Evolutionary conservation across 768 basidiomycete species (phyloP).

Genomic region (Pleurotus platypus): DNA sequence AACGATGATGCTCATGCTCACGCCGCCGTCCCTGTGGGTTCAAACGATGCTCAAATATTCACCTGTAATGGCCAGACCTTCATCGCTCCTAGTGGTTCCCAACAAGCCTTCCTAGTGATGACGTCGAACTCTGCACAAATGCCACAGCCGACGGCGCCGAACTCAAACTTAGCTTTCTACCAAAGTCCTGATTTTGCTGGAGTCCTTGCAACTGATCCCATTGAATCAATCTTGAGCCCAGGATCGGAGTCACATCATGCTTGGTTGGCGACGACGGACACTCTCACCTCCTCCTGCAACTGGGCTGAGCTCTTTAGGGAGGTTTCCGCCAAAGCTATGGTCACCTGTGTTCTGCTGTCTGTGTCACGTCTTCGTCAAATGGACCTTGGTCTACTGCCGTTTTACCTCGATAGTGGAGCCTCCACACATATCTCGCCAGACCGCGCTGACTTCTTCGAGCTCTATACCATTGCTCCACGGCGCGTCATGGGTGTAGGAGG

Average conservation of each 20-base stretch:
- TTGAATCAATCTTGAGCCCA: background rate
- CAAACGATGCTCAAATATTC: background rate
- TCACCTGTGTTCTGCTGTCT: background rate
- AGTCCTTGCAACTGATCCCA: background rate
- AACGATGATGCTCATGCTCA: background rate
- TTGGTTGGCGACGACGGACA: background rate
- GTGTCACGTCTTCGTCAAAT: background rate
- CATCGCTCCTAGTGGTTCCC: background rate
- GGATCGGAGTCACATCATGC: background rate
- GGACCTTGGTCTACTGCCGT: background rate
- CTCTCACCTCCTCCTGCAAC: background rate
- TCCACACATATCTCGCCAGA: constrained; percentile 13
- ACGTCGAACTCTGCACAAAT: no score
- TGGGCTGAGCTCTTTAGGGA: background rate
- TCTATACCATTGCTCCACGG: constrained; percentile 8
- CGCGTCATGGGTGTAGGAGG: constrained; percentile 13
- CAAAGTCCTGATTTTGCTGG: background rate
- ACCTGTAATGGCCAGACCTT: background rate
- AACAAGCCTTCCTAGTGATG: background rate
- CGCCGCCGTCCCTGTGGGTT: background rate
- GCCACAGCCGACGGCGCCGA: background rate
- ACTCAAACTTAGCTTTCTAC: background rate
- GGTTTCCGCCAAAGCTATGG: background rate
- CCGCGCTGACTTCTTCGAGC: constrained; percentile 10
- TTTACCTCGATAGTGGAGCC: constrained; percentile 9